Conservation (phyloP, 2,329 filamentous ascomycete species). For the Lachnellula arida region DNA sequence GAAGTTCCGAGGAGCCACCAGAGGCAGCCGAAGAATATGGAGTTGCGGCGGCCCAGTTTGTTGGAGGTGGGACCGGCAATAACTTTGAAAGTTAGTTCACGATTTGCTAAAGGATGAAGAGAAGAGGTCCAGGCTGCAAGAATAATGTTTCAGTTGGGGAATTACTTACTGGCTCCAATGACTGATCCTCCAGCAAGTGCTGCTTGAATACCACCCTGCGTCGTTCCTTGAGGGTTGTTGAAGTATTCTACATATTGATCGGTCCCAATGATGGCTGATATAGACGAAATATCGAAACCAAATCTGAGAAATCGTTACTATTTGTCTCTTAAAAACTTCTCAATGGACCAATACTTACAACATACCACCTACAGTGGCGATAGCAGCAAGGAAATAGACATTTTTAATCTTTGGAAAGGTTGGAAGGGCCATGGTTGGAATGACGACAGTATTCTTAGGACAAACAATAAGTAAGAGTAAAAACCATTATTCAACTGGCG, state of each 20-base stretch:
- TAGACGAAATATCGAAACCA: conserved; percentile 52
- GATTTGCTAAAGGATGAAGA: background rate
- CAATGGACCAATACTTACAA: conserved; percentile 29
- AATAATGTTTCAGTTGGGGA: no score
- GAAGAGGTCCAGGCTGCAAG: no score
- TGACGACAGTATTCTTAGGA: no score
- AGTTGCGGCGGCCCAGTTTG: conserved; percentile 41
- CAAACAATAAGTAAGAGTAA: no score
- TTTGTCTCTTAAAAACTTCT: no score
- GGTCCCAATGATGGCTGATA: conserved; percentile 48
- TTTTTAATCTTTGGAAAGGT: conserved; percentile 49
- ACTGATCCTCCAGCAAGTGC: conserved; percentile 46
- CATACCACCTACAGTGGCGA: conserved; percentile 49
- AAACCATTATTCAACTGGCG: no score
- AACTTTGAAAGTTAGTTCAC: conserved; percentile 13
- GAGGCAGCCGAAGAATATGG: conserved; percentile 41
- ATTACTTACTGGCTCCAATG: conserved; percentile 34
- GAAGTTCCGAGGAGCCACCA: conserved; percentile 42
- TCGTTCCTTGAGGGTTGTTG: conserved; percentile 39
- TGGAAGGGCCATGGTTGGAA: no score
- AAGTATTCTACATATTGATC: conserved; percentile 47
- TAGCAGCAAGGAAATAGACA: conserved; percentile 47
- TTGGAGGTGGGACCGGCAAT: conserved; percentile 44
- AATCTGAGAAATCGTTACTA: conserved; percentile 33
- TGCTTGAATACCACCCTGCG: conserved; percentile 43